Conservation (phyloP, 1,284 basidiomycete genomes). For the Psilocybe mexicana region DNA sequence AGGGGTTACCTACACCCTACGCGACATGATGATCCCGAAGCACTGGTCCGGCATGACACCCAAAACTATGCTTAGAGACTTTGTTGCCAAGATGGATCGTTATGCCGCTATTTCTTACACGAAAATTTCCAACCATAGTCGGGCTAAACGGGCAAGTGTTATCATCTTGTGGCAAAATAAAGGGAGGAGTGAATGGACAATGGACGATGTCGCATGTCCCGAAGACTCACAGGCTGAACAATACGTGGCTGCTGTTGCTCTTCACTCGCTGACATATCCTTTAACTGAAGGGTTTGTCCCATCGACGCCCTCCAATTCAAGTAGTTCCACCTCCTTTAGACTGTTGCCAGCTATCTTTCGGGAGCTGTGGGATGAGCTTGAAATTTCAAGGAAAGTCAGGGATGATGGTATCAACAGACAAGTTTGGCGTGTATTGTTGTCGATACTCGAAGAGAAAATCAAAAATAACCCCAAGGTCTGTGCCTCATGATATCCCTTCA, state of each 20-base stretch:
- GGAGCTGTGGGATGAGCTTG: slow-evolving; percentile 93
- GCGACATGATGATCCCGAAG: slow-evolving; percentile 81
- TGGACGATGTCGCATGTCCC: slow-evolving; percentile 86
- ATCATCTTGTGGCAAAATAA: slow-evolving; percentile 73
- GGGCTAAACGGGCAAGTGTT: slow-evolving; percentile 72
- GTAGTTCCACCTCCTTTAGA: slow-evolving; percentile 63
- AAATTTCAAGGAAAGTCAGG: slow-evolving; percentile 58
- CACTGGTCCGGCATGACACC: slow-evolving; percentile 78
- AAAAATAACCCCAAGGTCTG: slow-evolving; percentile 44
- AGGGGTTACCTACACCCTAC: slow-evolving; percentile 63
- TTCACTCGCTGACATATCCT: slow-evolving; percentile 75
- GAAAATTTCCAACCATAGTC: slow-evolving; percentile 63
- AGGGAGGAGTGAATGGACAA: slow-evolving; percentile 70
- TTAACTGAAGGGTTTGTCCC: slow-evolving; percentile 61
- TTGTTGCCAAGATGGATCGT: slow-evolving; percentile 66
- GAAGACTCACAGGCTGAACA: slow-evolving; percentile 85
- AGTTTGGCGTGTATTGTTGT: slow-evolving; percentile 71
- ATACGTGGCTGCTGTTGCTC: slow-evolving; percentile 85
- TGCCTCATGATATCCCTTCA: background rate
- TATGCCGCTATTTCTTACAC: slow-evolving; percentile 76
- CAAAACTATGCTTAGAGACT: slow-evolving; percentile 67
- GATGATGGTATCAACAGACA: slow-evolving; percentile 70
- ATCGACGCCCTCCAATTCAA: slow-evolving; percentile 41
- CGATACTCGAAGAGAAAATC: slow-evolving; percentile 61
- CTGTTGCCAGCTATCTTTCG: slow-evolving; percentile 82